Percentiles rank a stretch among this genome's conserved stretches.
These are phyloP conservation scores for Citrus reticulata DNA, from an alignment of 345 rosid species.

Conservation along the genomic window DNA sequence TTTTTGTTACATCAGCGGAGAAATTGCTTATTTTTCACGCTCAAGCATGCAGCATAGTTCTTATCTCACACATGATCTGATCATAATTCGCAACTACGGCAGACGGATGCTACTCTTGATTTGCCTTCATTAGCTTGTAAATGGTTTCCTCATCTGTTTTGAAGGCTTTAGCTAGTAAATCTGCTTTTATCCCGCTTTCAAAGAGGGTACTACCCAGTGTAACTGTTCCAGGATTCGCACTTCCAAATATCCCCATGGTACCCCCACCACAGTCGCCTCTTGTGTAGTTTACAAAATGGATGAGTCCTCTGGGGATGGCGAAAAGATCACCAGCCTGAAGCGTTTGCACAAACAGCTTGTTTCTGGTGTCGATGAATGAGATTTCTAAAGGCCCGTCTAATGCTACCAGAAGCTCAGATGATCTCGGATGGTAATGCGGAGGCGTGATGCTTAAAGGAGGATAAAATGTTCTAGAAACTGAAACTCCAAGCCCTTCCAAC, in stretches of 20 bases:
- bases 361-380: slow-evolving; percentile 2
- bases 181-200: slow-evolving; percentile 19
- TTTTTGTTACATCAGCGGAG: background rate
- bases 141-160: slow-evolving; percentile 23
- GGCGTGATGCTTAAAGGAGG: slow-evolving; percentile 27
- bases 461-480: slow-evolving; percentile 1
- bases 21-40: background rate
- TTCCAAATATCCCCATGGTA: slow-evolving; percentile 19
- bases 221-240: slow-evolving; percentile 19
- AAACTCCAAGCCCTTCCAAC: slow-evolving; percentile 24
- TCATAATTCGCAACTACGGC: background rate
- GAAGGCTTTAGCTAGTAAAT: slow-evolving; percentile 24
- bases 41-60: background rate
- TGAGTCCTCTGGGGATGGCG: slow-evolving; percentile 32
- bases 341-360: slow-evolving; percentile 19
- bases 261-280: slow-evolving; percentile 2
- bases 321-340: slow-evolving; percentile 22
- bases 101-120: background rate
- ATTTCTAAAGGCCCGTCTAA: background rate
- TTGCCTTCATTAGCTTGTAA: slow-evolving; percentile 21
- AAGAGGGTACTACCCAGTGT: slow-evolving; percentile 15
- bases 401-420: slow-evolving; percentile 19
- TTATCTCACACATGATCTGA: background rate
- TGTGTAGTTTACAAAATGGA: slow-evolving; percentile 23
- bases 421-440: slow-evolving; percentile 21